Percentiles rank a stretch among this genome's conserved stretches.
Evolutionary conservation across 2,329 filamentous ascomycete genomes (phyloP).

Genomic region (Exophiala sp.): DNA sequence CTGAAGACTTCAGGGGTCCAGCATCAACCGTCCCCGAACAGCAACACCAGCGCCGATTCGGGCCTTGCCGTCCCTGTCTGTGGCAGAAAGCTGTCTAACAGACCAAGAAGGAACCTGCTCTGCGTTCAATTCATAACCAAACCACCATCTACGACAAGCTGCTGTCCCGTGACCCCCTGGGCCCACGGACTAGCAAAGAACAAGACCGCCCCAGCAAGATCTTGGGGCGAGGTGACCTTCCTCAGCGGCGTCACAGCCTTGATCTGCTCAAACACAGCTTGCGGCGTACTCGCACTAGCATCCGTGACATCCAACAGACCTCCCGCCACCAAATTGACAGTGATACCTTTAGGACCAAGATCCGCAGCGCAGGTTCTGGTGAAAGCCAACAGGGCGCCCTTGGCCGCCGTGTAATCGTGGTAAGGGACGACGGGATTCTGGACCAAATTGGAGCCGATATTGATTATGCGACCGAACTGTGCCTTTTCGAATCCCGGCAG

Average conservation of each 20-base stretch:
- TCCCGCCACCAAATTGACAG: constrained; percentile 24
- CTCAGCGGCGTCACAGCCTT: constrained; percentile 22
- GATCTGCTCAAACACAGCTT: constrained; percentile 25
- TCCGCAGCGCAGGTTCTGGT: constrained; percentile 25
- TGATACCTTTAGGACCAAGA: constrained; percentile 22
- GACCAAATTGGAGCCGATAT: constrained; percentile 25
- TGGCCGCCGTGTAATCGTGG: constrained; percentile 26
- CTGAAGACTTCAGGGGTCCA: too few species aligned
- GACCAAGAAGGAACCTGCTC: too few species aligned
- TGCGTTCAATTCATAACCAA: constrained; percentile 24
- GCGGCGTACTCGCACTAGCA: constrained; percentile 21
- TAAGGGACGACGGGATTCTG: constrained; percentile 26
- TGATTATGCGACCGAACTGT: constrained; percentile 22
- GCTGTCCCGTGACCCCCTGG: constrained; percentile 20
- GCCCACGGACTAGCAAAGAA: constrained; percentile 25
- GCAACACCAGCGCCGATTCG: too few species aligned
- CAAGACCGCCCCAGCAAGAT: constrained; percentile 24
- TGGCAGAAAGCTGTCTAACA: too few species aligned
- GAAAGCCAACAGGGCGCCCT: constrained; percentile 23
- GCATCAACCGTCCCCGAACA: too few species aligned
- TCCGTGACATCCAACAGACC: constrained; percentile 22
- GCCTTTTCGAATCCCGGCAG: constrained; percentile 19
- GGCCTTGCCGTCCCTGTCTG: too few species aligned
- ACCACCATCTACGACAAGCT: constrained; percentile 25
- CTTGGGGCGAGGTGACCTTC: constrained; percentile 22